Evolutionary conservation across 805 yeast genomes (phyloP).

Genomic region (Starmerella etchellsii): DNA sequence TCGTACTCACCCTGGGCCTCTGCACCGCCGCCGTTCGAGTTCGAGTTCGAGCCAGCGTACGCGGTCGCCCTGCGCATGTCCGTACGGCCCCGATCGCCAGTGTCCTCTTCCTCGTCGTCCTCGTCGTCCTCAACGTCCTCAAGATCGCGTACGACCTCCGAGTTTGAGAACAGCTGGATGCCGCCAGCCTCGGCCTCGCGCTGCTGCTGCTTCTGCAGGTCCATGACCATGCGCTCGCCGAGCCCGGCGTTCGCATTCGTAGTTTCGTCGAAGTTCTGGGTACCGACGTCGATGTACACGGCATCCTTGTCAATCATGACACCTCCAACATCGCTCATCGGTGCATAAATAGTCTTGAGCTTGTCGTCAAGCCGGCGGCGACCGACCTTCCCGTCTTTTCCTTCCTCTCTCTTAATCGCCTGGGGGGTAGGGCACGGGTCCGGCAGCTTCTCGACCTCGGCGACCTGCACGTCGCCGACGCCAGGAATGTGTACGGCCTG

Average conservation of each 20-base stretch:
- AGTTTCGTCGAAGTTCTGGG: conserved; percentile 36
- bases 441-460: conserved; percentile 74
- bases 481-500: conserved; percentile 91
- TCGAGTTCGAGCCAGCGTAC: background rate
- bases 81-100: conserved; percentile 33
- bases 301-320: conserved; percentile 95
- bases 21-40: background rate
- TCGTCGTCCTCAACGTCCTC: conserved; percentile 30
- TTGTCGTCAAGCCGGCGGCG: conserved; percentile 87
- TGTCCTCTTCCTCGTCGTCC: conserved; percentile 31
- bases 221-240: conserved; percentile 77
- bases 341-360: conserved; percentile 90
- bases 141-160: conserved; percentile 37
- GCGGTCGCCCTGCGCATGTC: conserved; percentile 12
- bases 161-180: conserved; percentile 56
- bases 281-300: conserved; percentile 77
- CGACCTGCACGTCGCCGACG: conserved; percentile 73
- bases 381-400: conserved; percentile 42
- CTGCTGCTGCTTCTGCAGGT: conserved; percentile 52
- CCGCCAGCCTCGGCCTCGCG: conserved; percentile 56
- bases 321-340: conserved; percentile 99
- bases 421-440: conserved; percentile 99
- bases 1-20: conserved; percentile 14
- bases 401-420: conserved; percentile 68
- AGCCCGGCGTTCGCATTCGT: conserved; percentile 44